Conservation (phyloP, 768 basidiomycete species). For the Suillus placidus region DNA sequence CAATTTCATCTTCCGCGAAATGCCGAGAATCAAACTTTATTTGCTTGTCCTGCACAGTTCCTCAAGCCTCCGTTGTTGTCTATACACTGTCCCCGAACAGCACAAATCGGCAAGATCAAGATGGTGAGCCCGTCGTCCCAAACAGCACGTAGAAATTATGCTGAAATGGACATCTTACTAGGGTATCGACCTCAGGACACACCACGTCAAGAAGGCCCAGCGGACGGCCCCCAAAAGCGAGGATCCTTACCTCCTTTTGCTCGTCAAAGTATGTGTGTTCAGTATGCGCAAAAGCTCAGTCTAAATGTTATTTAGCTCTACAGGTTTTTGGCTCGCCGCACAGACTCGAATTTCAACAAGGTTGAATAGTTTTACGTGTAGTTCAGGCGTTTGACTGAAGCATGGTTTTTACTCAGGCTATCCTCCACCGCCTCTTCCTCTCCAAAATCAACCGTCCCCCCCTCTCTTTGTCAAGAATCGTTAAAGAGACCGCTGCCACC, state of each 20-base stretch:
- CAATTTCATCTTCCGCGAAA: conserved; percentile 31
- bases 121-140: conserved; percentile 72
- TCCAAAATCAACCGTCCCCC: conserved; percentile 98
- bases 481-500: conserved; percentile 74
- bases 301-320: conserved; percentile 68
- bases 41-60: conserved; percentile 60
- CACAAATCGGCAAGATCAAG: conserved; percentile 64
- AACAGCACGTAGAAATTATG: conserved; percentile 26
- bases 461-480: conserved; percentile 90
- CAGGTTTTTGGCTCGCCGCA: conserved; percentile 97
- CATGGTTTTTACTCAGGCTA: conserved; percentile 51
- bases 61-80: conserved; percentile 53
- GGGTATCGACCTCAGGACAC: conserved; percentile 95
- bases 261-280: conserved; percentile 80
- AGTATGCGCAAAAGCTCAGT: conserved; percentile 12
- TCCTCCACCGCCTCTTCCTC: conserved; percentile 96
- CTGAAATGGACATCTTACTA: conserved; percentile 33
- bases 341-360: conserved; percentile 96
- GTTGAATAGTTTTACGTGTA: conserved; percentile 37
- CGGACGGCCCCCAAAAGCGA: conserved; percentile 96
- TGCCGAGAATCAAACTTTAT: conserved; percentile 37
- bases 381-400: conserved; percentile 23
- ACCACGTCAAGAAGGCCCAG: conserved; percentile 98
- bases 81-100: conserved; percentile 49
- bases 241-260: conserved; percentile 97